phyloP scores from a whole-genome alignment of 805 yeast species.

The Starmerella riodocensis region DNA sequence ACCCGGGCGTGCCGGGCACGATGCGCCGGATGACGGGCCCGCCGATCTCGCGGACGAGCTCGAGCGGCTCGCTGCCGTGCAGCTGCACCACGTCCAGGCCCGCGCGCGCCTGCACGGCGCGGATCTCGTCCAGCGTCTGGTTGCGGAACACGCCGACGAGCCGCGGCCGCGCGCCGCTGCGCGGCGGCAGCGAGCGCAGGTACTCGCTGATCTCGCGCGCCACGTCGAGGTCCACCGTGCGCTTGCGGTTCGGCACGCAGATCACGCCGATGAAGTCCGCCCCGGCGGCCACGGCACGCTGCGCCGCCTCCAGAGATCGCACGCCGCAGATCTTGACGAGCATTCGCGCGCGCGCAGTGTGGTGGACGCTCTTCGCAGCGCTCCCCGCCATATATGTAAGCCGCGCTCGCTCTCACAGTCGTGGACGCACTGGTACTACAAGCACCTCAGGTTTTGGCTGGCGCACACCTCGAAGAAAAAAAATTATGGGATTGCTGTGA shows the following conservation, averaged over 20 bases:
- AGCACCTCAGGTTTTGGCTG: too few relatives aligned
- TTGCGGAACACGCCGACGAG: constrained; percentile 86
- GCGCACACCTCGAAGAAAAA: too few relatives aligned
- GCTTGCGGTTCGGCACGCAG: constrained; percentile 64
- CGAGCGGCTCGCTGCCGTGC: constrained; percentile 62
- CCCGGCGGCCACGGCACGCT: constrained; percentile 52
- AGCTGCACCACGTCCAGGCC: constrained; percentile 69
- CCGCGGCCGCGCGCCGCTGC: constrained; percentile 15
- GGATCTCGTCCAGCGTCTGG: constrained; percentile 55
- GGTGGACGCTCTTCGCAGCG: too few relatives aligned
- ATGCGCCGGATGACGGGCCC: constrained; percentile 64
- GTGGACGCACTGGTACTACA: too few relatives aligned
- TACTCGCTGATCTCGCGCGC: constrained; percentile 37
- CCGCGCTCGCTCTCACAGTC: too few relatives aligned
- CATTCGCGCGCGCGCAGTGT: too few relatives aligned
- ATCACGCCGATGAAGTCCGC: constrained; percentile 76
- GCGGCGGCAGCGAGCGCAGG: constrained; percentile 21
- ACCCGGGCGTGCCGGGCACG: constrained; percentile 39
- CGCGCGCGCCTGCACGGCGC: constrained; percentile 30
- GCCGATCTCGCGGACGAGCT: constrained; percentile 30
- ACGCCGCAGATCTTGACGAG: constrained; percentile 84
- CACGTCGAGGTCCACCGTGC: constrained; percentile 44
- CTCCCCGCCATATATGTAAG: too few relatives aligned
- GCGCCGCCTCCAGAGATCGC: constrained; percentile 52
- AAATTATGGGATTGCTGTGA: too few relatives aligned